Conservation (phyloP, 306 rosid genomes). For the Alnus rubra region DNA sequence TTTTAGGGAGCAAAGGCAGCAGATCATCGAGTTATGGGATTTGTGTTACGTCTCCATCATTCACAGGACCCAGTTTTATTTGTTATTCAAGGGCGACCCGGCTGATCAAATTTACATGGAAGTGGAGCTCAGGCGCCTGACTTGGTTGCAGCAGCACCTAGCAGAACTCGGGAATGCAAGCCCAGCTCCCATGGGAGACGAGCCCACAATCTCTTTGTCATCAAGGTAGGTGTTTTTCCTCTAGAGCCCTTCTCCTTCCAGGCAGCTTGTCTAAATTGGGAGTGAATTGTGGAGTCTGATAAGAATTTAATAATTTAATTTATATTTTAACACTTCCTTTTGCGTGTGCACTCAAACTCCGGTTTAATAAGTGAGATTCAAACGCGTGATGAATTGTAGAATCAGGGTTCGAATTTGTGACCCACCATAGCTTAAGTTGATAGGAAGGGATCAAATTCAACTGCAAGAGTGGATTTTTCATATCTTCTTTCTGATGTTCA, state of each 20-base stretch:
- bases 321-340: no score
- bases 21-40: constrained; percentile 92
- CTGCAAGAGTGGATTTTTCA: no score
- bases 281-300: no score
- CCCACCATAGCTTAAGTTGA: no score
- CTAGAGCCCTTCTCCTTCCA: not conserved
- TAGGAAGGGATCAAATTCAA: no score
- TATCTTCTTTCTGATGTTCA: no score
- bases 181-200: constrained; percentile 85
- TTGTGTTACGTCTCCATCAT: constrained; percentile 87
- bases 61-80: constrained; percentile 93
- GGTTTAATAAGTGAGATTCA: no score
- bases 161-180: constrained; percentile 91
- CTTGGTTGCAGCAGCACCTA: constrained; percentile 92
- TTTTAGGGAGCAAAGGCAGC: constrained; percentile 79
- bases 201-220: constrained; percentile 77
- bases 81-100: constrained; percentile 89
- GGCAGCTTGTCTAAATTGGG: not conserved
- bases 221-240: constrained; percentile 82
- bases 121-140: constrained; percentile 91
- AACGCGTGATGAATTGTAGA: no score
- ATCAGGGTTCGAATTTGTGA: no score
- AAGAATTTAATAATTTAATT: no score
- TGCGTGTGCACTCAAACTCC: no score
- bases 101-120: constrained; percentile 97